Evolutionary conservation across 306 rosid species (phyloP), one percentile per base, ranked within the genome.

Genomic region (Luffa aegyptiaca): DNA sequence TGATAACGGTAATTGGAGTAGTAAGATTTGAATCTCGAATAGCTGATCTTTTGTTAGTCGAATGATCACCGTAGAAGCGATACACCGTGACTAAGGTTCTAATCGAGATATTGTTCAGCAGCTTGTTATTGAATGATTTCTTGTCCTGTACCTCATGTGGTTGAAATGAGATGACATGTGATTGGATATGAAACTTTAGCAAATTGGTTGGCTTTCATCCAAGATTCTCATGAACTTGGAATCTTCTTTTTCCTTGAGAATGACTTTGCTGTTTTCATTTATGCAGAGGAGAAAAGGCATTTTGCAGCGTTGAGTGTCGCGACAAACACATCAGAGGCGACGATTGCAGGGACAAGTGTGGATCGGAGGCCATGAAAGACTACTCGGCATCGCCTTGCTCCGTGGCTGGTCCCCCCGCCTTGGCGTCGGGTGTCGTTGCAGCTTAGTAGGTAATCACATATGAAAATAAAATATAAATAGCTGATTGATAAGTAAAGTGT

Each of bases 281-380:
- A 48, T 84, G 86, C 89, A 89, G 93, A 77, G 92, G 96, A 20
- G 96, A 91, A 51, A 88, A 83, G 41, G 96, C 96, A 52, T 91
- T 89, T 74, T 89, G 96, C 79, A 91, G 96, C 41, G 10, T 81
- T 0, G 88, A 91, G 84, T 91, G 96, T 81, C 90, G 93, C 1
- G 92, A 84, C 76, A 82, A 84, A 18, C 90, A 89, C 80, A 91
- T 91, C 5, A 83, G 82, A 65, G 84, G 89, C 44, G 88, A 88
- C n/a, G 80, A 82, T 78, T 56, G 58, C 64, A 86, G 83, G 79
- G 91, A 85, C 17, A 85, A 89, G 57, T 85, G 84, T 81, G 66
- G 84, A 31, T 76, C 88, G 10, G 80, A 81, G 66, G 82, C 86
- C 10, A 64, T 84, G 72, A 90, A 88, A 76, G 88, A 85, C 74